These are phyloP conservation scores for Mrakia hoshinonis DNA, from an alignment of 768 basidiomycete genomes.

Conservation along the genomic window DNA sequence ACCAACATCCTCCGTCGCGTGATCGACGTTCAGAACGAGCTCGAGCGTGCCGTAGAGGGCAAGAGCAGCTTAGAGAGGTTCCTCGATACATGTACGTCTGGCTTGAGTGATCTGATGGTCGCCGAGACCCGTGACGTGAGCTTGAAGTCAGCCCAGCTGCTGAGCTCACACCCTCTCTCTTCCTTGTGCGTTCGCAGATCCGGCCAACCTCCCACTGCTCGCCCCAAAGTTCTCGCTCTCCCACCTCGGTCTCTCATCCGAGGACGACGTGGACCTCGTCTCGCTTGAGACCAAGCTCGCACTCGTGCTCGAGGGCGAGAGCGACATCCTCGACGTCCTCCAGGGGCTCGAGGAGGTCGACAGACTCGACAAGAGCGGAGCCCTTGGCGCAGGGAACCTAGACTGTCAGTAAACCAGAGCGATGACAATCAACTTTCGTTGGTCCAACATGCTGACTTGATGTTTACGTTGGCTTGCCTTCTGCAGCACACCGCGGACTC, in stretches of 20 bases:
- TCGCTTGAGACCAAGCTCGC: slow-evolving; percentile 25
- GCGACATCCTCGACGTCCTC: slow-evolving; percentile 19
- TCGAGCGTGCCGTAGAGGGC: slow-evolving; percentile 7
- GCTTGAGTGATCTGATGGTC: neutral
- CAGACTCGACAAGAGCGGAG: slow-evolving; percentile 21
- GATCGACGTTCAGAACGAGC: slow-evolving; percentile 4
- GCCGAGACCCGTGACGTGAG: no score
- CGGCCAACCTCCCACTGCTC: slow-evolving; percentile 4
- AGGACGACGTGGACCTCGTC: slow-evolving; percentile 29
- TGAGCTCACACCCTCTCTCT: slow-evolving; percentile 3
- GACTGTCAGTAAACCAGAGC: slow-evolving; percentile 16
- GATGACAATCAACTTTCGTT: no score
- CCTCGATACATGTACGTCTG: neutral
- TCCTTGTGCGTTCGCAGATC: neutral
- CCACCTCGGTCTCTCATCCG: neutral
- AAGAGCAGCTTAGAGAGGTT: slow-evolving; percentile 7
- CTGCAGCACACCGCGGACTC: neutral
- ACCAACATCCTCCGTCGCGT: slow-evolving; percentile 11
- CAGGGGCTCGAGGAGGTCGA: slow-evolving; percentile 19
- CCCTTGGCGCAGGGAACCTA: slow-evolving; percentile 21
- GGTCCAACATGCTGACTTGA: neutral
- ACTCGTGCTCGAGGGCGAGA: slow-evolving; percentile 20
- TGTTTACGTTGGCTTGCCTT: neutral
- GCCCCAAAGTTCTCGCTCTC: slow-evolving; percentile 4
- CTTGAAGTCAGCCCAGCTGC: neutral